A percentile compares a stretch with the other conserved stretches of the same genome.
Conservation (phyloP, 164 flowering plant species). For the Dillenia suffruticosa region DNA sequence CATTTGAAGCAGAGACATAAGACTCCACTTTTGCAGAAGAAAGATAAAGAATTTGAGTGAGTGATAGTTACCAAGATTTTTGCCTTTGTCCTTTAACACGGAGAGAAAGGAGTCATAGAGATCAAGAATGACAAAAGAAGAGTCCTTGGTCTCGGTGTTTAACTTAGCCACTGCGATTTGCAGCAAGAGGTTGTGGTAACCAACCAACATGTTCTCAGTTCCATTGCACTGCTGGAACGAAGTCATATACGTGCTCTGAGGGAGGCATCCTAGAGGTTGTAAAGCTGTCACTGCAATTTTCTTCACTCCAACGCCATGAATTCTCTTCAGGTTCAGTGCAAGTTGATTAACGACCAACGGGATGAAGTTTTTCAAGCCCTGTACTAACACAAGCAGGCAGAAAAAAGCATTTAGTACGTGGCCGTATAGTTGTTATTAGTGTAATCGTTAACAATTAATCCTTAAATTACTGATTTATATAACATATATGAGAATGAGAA, state of each 20-base stretch:
- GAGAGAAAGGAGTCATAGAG: slow-evolving; percentile 48
- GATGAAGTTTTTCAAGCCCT: slow-evolving; percentile 53
- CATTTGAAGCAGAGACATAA: no score
- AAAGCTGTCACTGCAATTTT: slow-evolving; percentile 44
- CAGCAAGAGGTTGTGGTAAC: slow-evolving; percentile 53
- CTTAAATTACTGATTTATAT: no score
- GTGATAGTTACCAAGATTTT: slow-evolving; percentile 22
- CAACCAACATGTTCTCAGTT: slow-evolving; percentile 29
- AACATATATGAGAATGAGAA: no score
- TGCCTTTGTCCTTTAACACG: slow-evolving; percentile 24
- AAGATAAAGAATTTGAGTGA: background rate
- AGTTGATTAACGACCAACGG: slow-evolving; percentile 47
- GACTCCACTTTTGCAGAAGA: no score
- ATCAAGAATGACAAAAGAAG: slow-evolving; percentile 43
- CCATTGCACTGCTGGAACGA: slow-evolving; percentile 48
- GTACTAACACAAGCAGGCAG: background rate
- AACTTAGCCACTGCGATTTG: slow-evolving; percentile 40
- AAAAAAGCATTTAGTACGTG: background rate
- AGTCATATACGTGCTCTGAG: slow-evolving; percentile 23
- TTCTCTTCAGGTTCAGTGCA: slow-evolving; percentile 33
- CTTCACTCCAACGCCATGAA: slow-evolving; percentile 42
- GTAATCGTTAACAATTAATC: no score
- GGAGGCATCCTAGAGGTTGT: slow-evolving; percentile 75
- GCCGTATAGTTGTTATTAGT: no score
- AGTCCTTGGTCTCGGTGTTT: slow-evolving; percentile 30